Percentiles rank a stretch among this genome's conserved stretches.
These are phyloP conservation scores for Aristolochia fimbriata DNA, from an alignment of 164 flowering plant species.

Conservation along the genomic window DNA sequence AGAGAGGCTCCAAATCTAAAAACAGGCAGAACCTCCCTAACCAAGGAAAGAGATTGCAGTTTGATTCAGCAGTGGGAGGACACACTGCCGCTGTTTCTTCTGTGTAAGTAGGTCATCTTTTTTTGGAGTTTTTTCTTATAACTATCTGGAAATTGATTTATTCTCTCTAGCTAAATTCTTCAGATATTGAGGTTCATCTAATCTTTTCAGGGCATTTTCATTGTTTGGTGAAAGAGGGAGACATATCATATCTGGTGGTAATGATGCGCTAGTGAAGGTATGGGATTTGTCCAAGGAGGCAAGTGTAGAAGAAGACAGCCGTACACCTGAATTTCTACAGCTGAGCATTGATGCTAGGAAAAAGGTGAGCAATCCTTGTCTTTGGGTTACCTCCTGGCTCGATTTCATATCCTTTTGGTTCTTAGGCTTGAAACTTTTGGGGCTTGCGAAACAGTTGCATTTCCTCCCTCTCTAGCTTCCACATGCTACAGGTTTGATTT, in stretches of 20 bases:
- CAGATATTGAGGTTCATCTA: no score
- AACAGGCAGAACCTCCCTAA: conserved; percentile 19
- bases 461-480: no score
- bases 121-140: neutral
- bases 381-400: neutral
- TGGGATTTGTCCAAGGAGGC: conserved; percentile 62
- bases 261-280: conserved; percentile 69
- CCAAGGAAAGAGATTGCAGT: conserved; percentile 35
- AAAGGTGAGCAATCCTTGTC: conserved; percentile 42
- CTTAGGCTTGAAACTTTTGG: no score
- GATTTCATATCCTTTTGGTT: neutral
- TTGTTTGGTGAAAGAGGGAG: conserved; percentile 80
- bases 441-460: no score
- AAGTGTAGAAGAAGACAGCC: conserved; percentile 22
- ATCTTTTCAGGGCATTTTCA: conserved; percentile 55
- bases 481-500: no score
- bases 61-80: conserved; percentile 72
- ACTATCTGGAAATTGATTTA: neutral
- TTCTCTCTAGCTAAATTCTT: neutral
- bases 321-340: conserved; percentile 24
- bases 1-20: conserved; percentile 26
- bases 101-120: conserved; percentile 45
- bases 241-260: conserved; percentile 73
- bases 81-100: conserved; percentile 84
- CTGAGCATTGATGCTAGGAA: conserved; percentile 45